These are phyloP conservation scores for Vaccinium vitisidaea DNA, from an alignment of 148 eudicot species.

Conservation along the genomic window DNA sequence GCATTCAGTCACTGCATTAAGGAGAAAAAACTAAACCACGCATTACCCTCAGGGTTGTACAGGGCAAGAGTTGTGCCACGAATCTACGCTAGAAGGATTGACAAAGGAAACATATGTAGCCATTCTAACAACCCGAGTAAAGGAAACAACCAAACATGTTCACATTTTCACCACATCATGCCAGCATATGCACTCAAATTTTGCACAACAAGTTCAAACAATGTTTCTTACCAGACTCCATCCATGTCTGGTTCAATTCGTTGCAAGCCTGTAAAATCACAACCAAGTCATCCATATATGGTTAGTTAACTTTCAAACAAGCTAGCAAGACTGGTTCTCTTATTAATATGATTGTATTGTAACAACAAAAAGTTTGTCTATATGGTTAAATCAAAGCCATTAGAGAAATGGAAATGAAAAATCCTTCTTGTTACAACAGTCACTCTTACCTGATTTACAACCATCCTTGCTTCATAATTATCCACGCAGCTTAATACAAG, in stretches of 20 bases:
- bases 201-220: not conserved
- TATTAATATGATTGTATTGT: not conserved
- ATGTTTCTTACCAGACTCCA: constrained; percentile 78
- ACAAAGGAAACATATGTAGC: not conserved
- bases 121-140: not conserved
- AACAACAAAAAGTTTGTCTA: too few relatives aligned
- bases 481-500: constrained; percentile 98
- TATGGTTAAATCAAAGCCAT: not conserved
- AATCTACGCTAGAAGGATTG: not conserved
- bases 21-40: too few relatives aligned
- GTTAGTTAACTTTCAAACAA: not conserved
- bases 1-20: not conserved
- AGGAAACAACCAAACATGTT: not conserved
- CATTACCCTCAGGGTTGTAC: not conserved
- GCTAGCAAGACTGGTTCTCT: not conserved
- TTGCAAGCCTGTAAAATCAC: constrained; percentile 75
- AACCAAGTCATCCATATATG: constrained; percentile 11
- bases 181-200: not conserved
- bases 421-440: not conserved
- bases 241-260: constrained; percentile 92
- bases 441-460: constrained; percentile 82
- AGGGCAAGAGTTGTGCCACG: not conserved
- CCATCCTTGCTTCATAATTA: constrained; percentile 99
- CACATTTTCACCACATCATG: not conserved
- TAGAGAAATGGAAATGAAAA: not conserved